Evolutionary conservation across 2,329 filamentous ascomycete species (phyloP).

Genomic region (Sclerotinia sclerotiorum): DNA sequence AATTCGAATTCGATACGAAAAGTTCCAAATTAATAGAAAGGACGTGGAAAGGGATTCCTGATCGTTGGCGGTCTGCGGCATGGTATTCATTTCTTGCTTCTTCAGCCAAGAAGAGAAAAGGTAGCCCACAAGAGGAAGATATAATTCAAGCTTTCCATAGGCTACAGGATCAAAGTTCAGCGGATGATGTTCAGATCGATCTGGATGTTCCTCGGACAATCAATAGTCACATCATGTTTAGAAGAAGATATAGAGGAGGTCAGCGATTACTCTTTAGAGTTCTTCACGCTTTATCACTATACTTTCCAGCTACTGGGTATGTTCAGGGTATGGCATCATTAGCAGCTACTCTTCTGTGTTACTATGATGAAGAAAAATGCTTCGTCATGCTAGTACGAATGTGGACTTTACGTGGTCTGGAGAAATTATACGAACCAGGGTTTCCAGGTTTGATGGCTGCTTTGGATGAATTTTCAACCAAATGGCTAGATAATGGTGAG

Average conservation of each 20-base stretch:
- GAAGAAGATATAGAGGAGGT: slow-evolving; percentile 84
- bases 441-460: slow-evolving; percentile 87
- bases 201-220: slow-evolving; percentile 95
- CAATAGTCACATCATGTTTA: slow-evolving; percentile 95
- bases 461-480: slow-evolving; percentile 77
- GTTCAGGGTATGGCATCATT: slow-evolving; percentile 97
- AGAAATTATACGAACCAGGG: slow-evolving; percentile 77
- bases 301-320: slow-evolving; percentile 89
- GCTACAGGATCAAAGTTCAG: slow-evolving; percentile 70
- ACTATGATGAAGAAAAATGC: slow-evolving; percentile 91
- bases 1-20: slow-evolving; percentile 76
- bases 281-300: slow-evolving; percentile 85
- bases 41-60: slow-evolving; percentile 97
- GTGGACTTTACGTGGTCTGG: slow-evolving; percentile 85
- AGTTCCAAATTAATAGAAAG: slow-evolving; percentile 85
- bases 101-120: slow-evolving; percentile 66
- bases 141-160: slow-evolving; percentile 71
- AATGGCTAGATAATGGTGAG: slow-evolving; percentile 77
- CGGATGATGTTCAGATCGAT: slow-evolving; percentile 96
- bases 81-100: slow-evolving; percentile 91
- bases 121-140: slow-evolving; percentile 65
- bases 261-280: slow-evolving; percentile 91
- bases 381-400: slow-evolving; percentile 97
- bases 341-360: slow-evolving; percentile 88
- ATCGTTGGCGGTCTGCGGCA: slow-evolving; percentile 87